Evolutionary conservation across 345 rosid genomes (phyloP).

Genomic region (Citrus glauca): DNA sequence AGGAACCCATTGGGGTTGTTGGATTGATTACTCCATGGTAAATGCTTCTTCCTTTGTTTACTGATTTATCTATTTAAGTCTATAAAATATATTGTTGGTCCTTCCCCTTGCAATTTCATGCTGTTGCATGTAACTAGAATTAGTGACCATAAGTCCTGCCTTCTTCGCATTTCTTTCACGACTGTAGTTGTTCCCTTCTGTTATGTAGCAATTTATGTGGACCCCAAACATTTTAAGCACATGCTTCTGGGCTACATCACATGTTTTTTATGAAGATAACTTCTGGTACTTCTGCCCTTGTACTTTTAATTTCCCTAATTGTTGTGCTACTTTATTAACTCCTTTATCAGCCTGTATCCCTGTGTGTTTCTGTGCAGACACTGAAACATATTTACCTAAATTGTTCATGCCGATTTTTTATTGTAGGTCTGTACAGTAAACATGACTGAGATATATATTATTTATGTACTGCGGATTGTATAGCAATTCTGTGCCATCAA

Average conservation of each 20-base stretch:
- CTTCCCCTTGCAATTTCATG: not conserved
- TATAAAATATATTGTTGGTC: not conserved
- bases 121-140: not conserved
- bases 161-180: not conserved
- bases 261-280: not conserved
- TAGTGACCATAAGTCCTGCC: not conserved
- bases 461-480: not conserved
- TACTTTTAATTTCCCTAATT: not conserved
- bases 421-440: not conserved
- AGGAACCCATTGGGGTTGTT: slow-evolving; percentile 95
- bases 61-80: not conserved
- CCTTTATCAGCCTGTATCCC: not conserved
- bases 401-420: not conserved
- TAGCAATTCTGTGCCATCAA: not conserved
- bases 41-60: not conserved
- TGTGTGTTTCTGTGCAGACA: not conserved
- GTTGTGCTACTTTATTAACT: not conserved
- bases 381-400: not conserved
- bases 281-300: not conserved
- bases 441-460: not conserved
- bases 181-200: not conserved
- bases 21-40: slow-evolving; percentile 98
- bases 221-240: not conserved
- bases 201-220: not conserved
- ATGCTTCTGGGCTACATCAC: not conserved